Evolutionary conservation across 2,329 filamentous ascomycete genomes (phyloP), one percentile per base, ranked within the genome.

Genomic region (Ilyonectria mors-panacis): DNA sequence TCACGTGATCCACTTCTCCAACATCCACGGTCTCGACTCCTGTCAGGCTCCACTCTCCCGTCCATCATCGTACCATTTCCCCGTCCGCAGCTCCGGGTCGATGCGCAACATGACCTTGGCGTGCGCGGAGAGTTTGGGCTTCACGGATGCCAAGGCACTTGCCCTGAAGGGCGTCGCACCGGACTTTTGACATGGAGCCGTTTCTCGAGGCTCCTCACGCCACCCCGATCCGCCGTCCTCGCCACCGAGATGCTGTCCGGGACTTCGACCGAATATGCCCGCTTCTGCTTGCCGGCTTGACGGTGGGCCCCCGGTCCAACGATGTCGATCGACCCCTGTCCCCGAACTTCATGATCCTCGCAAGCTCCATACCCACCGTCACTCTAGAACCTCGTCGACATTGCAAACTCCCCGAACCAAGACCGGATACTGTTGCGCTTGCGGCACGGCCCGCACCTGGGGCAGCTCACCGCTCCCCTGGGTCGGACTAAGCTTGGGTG

Each of bases 371-470:
- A 13, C 45, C 63, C 35, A 19, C 51, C 13, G 42, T 26, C 12
- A n/a, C 42, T 59, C 28, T 17, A n/a, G 28, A 44, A 13, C 12
- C 6, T n/a, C 9, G 21, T 21, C 33, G 17, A 19, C 39, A 19
- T n/a, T 21, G 12, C 15, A n/a, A 48, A 45, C n/a, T 53, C 30
- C n/a, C 30, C 30, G 30, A 45, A 19, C 33, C 39, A 37, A 44
- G 35, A 48, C 33, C 19, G 42, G 51, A 50, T 55, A 50, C 56
- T 26, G 42, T 33, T 53, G 55, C 51, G 45, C 53, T 19, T 50
- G 42, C 63, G 63, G 63, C 53, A 37, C 63, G 63, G 53, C 63
- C 63, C 63, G 63, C 58, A 21, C 47, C 55, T 44, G 28, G 45
- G 62, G 39, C 19, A 45, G 19, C 59, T 48, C 48, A 58, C 45